Base-by-base conservation (phyloP, 192 early-diverging fungal species). In the Backusella australiensis region DNA sequence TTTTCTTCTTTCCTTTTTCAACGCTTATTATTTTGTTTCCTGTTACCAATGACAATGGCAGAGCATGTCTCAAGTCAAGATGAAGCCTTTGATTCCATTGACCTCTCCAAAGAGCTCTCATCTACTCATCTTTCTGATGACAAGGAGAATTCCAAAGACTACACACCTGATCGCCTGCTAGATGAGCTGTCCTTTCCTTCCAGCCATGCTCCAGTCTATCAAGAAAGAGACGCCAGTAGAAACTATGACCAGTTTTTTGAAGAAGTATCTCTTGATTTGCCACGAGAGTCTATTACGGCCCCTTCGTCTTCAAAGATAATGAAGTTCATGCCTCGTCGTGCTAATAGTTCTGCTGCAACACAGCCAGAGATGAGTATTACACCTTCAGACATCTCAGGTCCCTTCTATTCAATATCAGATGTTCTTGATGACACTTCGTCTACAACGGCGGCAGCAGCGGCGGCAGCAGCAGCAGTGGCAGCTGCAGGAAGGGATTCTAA, bases 181-280 rank as follows among this genome's bases (percentile, higher is more conserved):
- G 75, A 80, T 49, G 79, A 80, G 46, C 46, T 80, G 17, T 67
- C 77, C 6, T 73, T 44, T 1, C 11, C 59, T 6, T 34, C 65
- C 15, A 26, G 23, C 7, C 70, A 71, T 17, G 19, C 41, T 23
- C 26, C 70, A n/a, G 23, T 71, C 6, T 71, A 71, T 34, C 15
- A 29, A 19, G 70, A 39, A 7, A 71, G 46, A 6, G 42, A 26
- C 26, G 36, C 56, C n/a, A 77, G 71, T 71, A 71, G 39, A 8
- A 71, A 23, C 4, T 83, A 83, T 15, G 82, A 83, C 17, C 78
- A 83, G 21, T 75, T 83, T 17, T 83, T 83, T 78, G 82, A 83
- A 65, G 82, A 83, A 59, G 82, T 83, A 21, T 83, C 82, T 6
- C 44, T 83, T 11, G 82, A 83, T 39, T 63, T 83, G 7, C 82